Evolutionary conservation across 1,284 basidiomycete species (phyloP).

Genomic region (Austroboletus novae-zelandiae): DNA sequence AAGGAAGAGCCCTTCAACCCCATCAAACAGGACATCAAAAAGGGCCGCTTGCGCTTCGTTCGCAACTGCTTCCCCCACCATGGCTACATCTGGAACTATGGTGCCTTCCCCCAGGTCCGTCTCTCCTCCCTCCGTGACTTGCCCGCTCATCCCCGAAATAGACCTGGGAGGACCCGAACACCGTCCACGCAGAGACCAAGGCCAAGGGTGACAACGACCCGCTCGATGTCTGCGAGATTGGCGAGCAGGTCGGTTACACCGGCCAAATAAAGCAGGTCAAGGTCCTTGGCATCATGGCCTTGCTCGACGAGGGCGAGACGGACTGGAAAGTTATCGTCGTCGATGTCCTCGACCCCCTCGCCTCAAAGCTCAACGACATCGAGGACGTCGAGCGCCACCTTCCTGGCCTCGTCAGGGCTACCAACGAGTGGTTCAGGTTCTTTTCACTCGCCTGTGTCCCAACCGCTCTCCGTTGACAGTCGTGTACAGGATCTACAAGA

Average conservation of each 20-base stretch:
- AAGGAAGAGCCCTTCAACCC: slow-evolving; percentile 98
- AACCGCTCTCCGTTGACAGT: slow-evolving; percentile 1
- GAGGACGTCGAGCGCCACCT: slow-evolving; percentile 99
- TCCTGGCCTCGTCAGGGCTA: slow-evolving; percentile 93
- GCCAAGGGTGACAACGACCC: slow-evolving; percentile 99
- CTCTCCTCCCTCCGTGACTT: slow-evolving; percentile 3
- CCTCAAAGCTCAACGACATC: slow-evolving; percentile 96
- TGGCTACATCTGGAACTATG: slow-evolving; percentile 98
- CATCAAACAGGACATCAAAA: slow-evolving; percentile 98
- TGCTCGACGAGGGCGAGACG: slow-evolving; percentile 97
- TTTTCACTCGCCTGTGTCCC: slow-evolving; percentile 10
- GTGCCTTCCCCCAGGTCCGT: slow-evolving; percentile 90
- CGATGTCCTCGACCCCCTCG: slow-evolving; percentile 95
- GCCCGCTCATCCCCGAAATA: slow-evolving; percentile 34
- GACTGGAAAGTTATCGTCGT: slow-evolving; percentile 99
- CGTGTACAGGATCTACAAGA: slow-evolving; percentile 87
- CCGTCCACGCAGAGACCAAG: slow-evolving; percentile 94
- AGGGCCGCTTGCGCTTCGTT: slow-evolving; percentile 94
- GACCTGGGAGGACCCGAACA: slow-evolving; percentile 98
- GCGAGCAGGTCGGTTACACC: slow-evolving; percentile 96
- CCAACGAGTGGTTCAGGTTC: slow-evolving; percentile 95
- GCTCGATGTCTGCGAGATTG: slow-evolving; percentile 99
- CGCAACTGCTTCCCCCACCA: slow-evolving; percentile 99
- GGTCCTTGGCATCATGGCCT: slow-evolving; percentile 99
- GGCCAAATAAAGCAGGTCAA: slow-evolving; percentile 99